A percentile compares a stretch with the other conserved stretches of the same genome.
Conservation (phyloP, 106 monocot genomes). For the Acanthochlamys bracteata region DNA sequence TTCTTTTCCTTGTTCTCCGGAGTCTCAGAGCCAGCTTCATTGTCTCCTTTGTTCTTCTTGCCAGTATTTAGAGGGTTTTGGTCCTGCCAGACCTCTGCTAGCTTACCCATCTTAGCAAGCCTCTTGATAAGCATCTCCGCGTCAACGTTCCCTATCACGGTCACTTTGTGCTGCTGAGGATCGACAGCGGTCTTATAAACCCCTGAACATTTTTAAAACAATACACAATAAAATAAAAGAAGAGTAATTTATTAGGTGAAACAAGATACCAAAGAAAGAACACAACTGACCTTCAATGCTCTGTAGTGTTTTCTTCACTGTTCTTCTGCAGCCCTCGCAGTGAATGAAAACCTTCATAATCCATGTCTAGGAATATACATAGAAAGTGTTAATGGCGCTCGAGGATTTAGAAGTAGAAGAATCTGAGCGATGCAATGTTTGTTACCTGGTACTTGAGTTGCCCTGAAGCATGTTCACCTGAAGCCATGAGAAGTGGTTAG, state of each 20-base stretch:
- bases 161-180: conserved; percentile 45
- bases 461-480: conserved; percentile 23
- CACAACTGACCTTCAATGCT: conserved; percentile 43
- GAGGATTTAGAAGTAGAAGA: not conserved
- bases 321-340: conserved; percentile 72
- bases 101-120: conserved; percentile 26
- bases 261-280: not conserved
- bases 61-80: not conserved
- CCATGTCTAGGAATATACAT: conserved; percentile 26
- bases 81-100: conserved; percentile 16
- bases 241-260: not conserved
- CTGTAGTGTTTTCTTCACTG: conserved; percentile 71
- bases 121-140: conserved; percentile 21
- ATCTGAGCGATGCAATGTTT: not conserved
- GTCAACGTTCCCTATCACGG: conserved; percentile 27
- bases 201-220: conserved; percentile 13
- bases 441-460: conserved; percentile 39
- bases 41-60: not conserved
- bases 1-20: not conserved
- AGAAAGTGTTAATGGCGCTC: not conserved
- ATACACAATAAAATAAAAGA: not conserved
- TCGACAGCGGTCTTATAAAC: conserved; percentile 33
- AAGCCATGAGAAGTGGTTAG: conserved; percentile 11
- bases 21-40: not conserved
- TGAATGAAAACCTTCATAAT: conserved; percentile 69